These are phyloP conservation scores for Candida anutae DNA, from an alignment of 1,139 yeast genomes.

Conservation along the genomic window DNA sequence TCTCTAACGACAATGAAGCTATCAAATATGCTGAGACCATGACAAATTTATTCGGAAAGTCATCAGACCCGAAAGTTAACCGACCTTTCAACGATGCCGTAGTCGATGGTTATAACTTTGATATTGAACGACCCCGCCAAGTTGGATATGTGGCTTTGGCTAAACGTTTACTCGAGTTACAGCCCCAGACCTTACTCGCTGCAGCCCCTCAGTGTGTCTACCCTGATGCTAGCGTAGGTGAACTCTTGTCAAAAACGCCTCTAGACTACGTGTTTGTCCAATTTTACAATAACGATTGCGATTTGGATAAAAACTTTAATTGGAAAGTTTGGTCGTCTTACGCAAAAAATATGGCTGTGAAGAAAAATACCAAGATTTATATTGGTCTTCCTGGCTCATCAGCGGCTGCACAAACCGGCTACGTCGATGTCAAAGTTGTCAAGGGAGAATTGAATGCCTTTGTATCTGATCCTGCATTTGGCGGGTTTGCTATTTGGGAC, in stretches of 20 bases:
- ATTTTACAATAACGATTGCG: slow-evolving; percentile 15
- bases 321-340: slow-evolving; percentile 11
- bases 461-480: slow-evolving; percentile 12
- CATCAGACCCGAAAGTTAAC: slow-evolving; percentile 4
- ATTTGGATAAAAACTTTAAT: slow-evolving; percentile 10
- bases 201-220: slow-evolving; percentile 16
- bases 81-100: slow-evolving; percentile 15
- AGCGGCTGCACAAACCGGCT: slow-evolving; percentile 12
- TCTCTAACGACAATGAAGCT: slow-evolving; percentile 9
- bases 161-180: slow-evolving; percentile 5
- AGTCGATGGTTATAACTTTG: slow-evolving; percentile 16
- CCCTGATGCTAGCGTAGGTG: slow-evolving; percentile 13
- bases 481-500: slow-evolving; percentile 23
- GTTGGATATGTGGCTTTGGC: slow-evolving; percentile 12
- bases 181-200: slow-evolving; percentile 4
- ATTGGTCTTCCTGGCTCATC: slow-evolving; percentile 13
- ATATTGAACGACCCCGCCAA: slow-evolving; percentile 10
- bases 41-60: slow-evolving; percentile 15
- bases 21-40: slow-evolving; percentile 9
- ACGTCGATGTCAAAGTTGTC: slow-evolving; percentile 11
- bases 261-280: slow-evolving; percentile 14
- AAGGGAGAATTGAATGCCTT: slow-evolving; percentile 9
- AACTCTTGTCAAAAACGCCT: slow-evolving; percentile 7
- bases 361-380: slow-evolving; percentile 10
- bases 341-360: slow-evolving; percentile 8